These are phyloP conservation scores for Penicillium olsonii DNA, from an alignment of 2,329 filamentous ascomycete genomes.

Conservation along the genomic window DNA sequence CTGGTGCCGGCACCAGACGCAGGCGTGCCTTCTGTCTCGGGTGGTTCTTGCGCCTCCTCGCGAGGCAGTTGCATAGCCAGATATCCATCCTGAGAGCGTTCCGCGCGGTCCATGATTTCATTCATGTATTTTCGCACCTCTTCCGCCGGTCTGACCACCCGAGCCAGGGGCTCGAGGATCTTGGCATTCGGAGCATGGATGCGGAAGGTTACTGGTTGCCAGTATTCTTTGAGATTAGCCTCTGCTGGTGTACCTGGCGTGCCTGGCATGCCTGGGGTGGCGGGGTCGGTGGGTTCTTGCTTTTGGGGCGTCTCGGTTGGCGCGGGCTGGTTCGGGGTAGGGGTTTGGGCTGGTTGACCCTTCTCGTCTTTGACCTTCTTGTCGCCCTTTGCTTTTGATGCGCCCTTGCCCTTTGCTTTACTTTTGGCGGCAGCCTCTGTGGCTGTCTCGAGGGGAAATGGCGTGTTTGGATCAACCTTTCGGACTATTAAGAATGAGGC, in stretches of 20 bases:
- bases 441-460: constrained; percentile 39
- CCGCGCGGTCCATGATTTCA: constrained; percentile 58
- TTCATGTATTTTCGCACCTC: constrained; percentile 59
- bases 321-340: constrained; percentile 13
- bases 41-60: constrained; percentile 35
- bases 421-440: constrained; percentile 29
- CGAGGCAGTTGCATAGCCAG: constrained; percentile 58
- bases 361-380: constrained; percentile 28
- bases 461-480: constrained; percentile 42
- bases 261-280: constrained; percentile 9
- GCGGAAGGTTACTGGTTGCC: constrained; percentile 58
- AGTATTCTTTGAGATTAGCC: constrained; percentile 47
- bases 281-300: constrained; percentile 10
- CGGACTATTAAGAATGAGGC: constrained; percentile 51
- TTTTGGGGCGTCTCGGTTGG: constrained; percentile 22
- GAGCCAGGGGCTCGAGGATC: constrained; percentile 56
- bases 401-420: constrained; percentile 33
- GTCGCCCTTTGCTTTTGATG: constrained; percentile 40
- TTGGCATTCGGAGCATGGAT: constrained; percentile 55
- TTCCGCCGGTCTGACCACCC: constrained; percentile 56
- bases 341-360: constrained; percentile 15
- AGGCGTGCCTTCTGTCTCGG: constrained; percentile 30
- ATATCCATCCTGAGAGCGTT: constrained; percentile 56
- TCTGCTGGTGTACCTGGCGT: constrained; percentile 9
- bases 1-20: constrained; percentile 17